Percentiles rank a stretch among this genome's conserved stretches.
Evolutionary conservation across 202 grass and related monocot genomes (phyloP).

Genomic region (Bolboschoenoplectus hybrid): DNA sequence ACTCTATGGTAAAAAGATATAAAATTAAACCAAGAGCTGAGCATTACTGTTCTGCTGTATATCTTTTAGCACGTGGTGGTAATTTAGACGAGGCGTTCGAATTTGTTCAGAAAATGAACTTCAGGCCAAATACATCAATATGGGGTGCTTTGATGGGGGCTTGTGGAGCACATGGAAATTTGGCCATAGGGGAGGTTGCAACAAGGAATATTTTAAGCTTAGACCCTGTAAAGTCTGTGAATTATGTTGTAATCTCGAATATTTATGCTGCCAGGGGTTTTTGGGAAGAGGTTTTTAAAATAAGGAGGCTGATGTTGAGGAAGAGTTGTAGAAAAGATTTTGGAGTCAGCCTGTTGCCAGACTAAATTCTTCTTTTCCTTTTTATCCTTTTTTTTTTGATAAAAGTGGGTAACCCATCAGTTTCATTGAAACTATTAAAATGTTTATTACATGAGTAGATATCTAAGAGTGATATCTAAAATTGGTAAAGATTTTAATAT

Average conservation of each 20-base stretch:
- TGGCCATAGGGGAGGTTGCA: conserved; percentile 57
- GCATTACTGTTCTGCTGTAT: conserved; percentile 78
- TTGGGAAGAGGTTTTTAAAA: conserved; percentile 68
- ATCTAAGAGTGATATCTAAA: too few species aligned
- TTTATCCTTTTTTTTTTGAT: too few species aligned
- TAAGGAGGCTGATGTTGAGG: conserved; percentile 53
- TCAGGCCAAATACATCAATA: conserved; percentile 63
- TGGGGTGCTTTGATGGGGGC: conserved; percentile 80
- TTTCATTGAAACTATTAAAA: too few species aligned
- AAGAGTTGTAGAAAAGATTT: conserved; percentile 5
- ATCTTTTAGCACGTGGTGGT: conserved; percentile 81
- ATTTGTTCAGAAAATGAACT: conserved; percentile 52
- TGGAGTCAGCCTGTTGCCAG: neutral
- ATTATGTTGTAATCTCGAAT: conserved; percentile 77
- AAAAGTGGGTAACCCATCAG: too few species aligned
- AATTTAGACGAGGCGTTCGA: conserved; percentile 73
- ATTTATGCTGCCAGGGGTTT: conserved; percentile 65
- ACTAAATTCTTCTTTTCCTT: neutral
- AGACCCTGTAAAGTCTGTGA: conserved; percentile 58
- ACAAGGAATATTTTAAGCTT: conserved; percentile 54
- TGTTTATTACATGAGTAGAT: too few species aligned
- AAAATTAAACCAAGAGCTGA: conserved; percentile 72
- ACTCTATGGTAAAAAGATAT: conserved; percentile 72
- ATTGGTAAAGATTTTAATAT: too few species aligned
- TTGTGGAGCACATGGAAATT: conserved; percentile 61